phyloP scores from a whole-genome alignment of 257 asterid species.

The Plantago ovata region DNA sequence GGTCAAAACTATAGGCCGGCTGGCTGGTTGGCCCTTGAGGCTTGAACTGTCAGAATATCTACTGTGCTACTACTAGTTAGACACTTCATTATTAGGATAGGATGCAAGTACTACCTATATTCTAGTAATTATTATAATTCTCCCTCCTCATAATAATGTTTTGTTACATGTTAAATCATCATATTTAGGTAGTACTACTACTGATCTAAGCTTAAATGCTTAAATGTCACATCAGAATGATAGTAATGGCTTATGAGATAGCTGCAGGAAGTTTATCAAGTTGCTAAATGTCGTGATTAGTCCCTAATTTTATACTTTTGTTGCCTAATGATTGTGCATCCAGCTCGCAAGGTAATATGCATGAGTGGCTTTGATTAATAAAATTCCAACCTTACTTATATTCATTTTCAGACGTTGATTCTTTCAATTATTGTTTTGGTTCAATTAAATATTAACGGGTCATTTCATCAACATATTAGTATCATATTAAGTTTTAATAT shows the following conservation, averaged over 20 bases:
- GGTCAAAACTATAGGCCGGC: no score
- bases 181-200: no score
- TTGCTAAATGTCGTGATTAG: constrained; percentile 6
- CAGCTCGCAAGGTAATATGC: background rate
- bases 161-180: no score
- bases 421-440: constrained; percentile 3
- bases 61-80: no score
- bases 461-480: background rate
- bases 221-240: constrained; percentile 2
- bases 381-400: background rate
- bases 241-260: constrained; percentile 3
- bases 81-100: no score
- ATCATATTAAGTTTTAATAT: no score
- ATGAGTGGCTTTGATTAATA: background rate
- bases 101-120: no score
- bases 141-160: no score
- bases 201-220: background rate
- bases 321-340: constrained; percentile 2
- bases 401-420: constrained; percentile 2
- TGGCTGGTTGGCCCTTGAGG: no score
- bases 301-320: background rate
- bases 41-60: no score
- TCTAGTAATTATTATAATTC: no score
- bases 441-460: background rate
- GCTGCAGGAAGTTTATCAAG: background rate